These are phyloP conservation scores for Entonaema liquescens DNA, from an alignment of 495 filamentous ascomycete genomes.

Conservation along the genomic window DNA sequence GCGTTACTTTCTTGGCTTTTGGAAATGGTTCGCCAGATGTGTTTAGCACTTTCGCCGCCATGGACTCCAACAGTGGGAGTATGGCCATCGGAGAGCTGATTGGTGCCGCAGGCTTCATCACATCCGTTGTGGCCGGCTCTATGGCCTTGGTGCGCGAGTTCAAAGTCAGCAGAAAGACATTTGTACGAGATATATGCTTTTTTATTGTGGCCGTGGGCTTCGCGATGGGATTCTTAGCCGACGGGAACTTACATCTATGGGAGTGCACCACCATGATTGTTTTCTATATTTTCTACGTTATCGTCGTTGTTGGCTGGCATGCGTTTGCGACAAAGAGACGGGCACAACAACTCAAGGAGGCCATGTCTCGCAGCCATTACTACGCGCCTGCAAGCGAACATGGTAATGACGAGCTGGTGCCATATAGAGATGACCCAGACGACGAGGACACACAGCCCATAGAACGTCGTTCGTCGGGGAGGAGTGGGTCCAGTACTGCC, in stretches of 20 bases:
- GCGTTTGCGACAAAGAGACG: constrained; percentile 75
- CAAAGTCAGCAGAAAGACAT: constrained; percentile 85
- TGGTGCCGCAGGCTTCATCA: constrained; percentile 95
- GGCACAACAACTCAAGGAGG: constrained; percentile 67
- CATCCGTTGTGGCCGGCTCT: constrained; percentile 95
- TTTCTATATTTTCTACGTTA: constrained; percentile 91
- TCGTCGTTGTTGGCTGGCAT: constrained; percentile 90
- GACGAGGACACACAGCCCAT: constrained; percentile 72
- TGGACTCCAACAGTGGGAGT: constrained; percentile 95
- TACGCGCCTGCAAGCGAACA: constrained; percentile 61
- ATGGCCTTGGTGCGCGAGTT: constrained; percentile 97
- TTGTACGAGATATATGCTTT: constrained; percentile 91
- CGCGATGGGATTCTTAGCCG: constrained; percentile 85
- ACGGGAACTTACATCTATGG: constrained; percentile 85
- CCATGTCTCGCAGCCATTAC: constrained; percentile 77
- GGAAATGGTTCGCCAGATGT: constrained; percentile 99
- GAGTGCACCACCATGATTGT: constrained; percentile 91
- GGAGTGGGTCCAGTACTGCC: constrained; percentile 56
- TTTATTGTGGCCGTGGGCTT: constrained; percentile 90
- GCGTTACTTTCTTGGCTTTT: constrained; percentile 96
- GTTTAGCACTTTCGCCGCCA: constrained; percentile 97
- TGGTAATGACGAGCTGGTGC: constrained; percentile 68
- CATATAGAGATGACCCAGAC: constrained; percentile 69
- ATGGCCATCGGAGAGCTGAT: constrained; percentile 95
- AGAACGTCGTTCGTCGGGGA: constrained; percentile 47